Evolutionary conservation across 164 flowering plant genomes (phyloP), one percentile per base, ranked within the genome.

Genomic region (Berberis thunbergii): DNA sequence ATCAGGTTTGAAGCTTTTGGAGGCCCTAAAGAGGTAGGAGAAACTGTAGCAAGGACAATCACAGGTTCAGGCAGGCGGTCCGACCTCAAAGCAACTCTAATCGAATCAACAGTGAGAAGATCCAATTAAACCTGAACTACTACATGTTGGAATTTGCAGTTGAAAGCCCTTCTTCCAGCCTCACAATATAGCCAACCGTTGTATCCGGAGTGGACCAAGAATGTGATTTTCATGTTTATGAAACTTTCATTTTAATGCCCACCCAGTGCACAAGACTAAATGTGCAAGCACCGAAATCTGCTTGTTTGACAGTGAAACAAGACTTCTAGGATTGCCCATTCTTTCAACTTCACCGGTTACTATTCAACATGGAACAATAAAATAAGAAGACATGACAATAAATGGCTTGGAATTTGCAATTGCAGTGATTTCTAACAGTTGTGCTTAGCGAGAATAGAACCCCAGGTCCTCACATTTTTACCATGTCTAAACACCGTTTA

Each of bases 1-100:
- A 12, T 9, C 62, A 94, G 99, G 52, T 89, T 91, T 62, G 96
- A 86, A 74, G 89, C 91, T 49, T 91, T 91, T 67, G 99, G 99
- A 64, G 90, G 88, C 39, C 81, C 97, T 6, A 74, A 79, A 11
- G 96, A 86, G 58, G 90, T 94, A 5, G 99, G 96, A 63, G 99
- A 91, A 74, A 80, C 89, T 10, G 68, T 94, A 43, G 69, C 91
- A 9, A 66, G 74, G 45, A 82, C 78, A 6, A 74, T 94, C 8
- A 76, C 91, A 7, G 86, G 83, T 9, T 67, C 87, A 0, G 72
- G 82, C 7, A 73, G 72, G 43, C 72, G 85, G 2, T 64, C 84
- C 0, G 85, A 84, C 12, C 78, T 94, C 41, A 78, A 66, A 52
- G 99, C 84, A 41, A 79, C 68, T 12, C 64, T 94, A 67, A 64